A percentile compares a stretch with the other conserved stretches of the same genome.
These are phyloP conservation scores for Evansstolkia leycettana DNA, from an alignment of 495 filamentous ascomycete genomes.

Conservation along the genomic window DNA sequence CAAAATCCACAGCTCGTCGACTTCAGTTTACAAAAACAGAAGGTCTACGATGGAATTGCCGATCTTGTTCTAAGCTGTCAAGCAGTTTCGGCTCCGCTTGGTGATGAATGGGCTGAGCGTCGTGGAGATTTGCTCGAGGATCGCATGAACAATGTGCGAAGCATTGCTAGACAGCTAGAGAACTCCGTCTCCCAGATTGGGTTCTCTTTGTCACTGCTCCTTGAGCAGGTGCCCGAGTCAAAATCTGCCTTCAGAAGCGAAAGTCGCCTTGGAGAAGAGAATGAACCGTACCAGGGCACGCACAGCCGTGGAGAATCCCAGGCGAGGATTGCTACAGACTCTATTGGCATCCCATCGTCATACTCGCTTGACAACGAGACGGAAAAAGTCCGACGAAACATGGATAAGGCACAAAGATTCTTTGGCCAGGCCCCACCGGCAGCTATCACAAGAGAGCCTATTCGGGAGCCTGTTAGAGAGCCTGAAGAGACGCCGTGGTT, in stretches of 20 bases:
- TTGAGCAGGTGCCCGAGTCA: constrained; percentile 56
- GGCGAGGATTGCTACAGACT: constrained; percentile 17
- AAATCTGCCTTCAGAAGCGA: constrained; percentile 16
- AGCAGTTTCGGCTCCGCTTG: constrained; percentile 73
- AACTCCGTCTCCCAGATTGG: constrained; percentile 76
- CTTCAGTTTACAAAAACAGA: constrained; percentile 82
- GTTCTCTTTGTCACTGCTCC: constrained; percentile 76
- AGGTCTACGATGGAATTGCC: constrained; percentile 80
- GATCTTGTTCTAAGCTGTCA: constrained; percentile 83
- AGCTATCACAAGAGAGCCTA: constrained; percentile 32
- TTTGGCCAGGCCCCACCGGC: constrained; percentile 71
- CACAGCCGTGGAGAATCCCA: constrained; percentile 25
- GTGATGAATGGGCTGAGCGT: constrained; percentile 88
- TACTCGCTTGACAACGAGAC: constrained; percentile 45
- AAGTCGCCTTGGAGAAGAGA: constrained; percentile 23
- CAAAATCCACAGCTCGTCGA: constrained; percentile 80
- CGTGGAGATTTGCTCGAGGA: constrained; percentile 90
- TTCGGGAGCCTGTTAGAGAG: constrained; percentile 33
- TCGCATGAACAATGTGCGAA: constrained; percentile 63
- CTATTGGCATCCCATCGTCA: constrained; percentile 52
- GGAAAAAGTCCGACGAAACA: constrained; percentile 52
- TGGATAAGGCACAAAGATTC: constrained; percentile 76
- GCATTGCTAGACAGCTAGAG: constrained; percentile 67
- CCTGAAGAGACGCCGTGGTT: constrained; percentile 72
- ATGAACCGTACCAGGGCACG: constrained; percentile 13